Base-by-base conservation (phyloP, 1,284 basidiomycete genomes). In the Golubevia sp. region DNA sequence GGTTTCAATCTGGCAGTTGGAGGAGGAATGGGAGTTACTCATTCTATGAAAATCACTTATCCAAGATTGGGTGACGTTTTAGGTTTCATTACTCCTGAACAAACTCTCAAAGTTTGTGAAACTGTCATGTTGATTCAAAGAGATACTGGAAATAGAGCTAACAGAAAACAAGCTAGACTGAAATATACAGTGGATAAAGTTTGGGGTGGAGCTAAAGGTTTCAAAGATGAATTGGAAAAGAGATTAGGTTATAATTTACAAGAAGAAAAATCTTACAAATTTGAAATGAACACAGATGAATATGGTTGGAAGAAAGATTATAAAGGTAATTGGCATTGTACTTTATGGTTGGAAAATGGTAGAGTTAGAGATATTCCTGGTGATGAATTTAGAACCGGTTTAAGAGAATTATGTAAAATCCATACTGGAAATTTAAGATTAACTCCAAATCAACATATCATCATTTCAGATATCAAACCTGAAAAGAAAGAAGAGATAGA, bases 11-110 rank as follows among this genome's bases (percentile, higher is more conserved):
- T 85, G 49, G 67, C 76, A 3, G 74, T 85, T 18, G 85, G 96
- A 74, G 96, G 96, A 80, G 97, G 96, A 63, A 99, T 99, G 96
- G 96, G 96, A 85, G 96, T 99, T 54, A 98, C 96, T 0, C 95
- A 99, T 83, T 94, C 92, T 58, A 97, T 94, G 88, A 99, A 98
- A 88, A 95, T 96, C 87, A 99, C 96, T 0, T 99, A 99, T 85
- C 97, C 97, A 53, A 90, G 97, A 67, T 85, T 91, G 50, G 94
- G 90, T 56, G 90, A 91, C 76, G 86, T 97, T 26, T 89, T 99
- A 70, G 97, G 96, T 60, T 99, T 97, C 87, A 93, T 94, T 76
- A 92, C 91, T 0, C 87, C 90, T 15, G 93, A 96, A 68, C 91
- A 99, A 83, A 94, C 92, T 57, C 88, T 89, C 76, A 87, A 90